Evolutionary conservation across 148 eudicot genomes (phyloP).

Genomic region (Talinum fruticosum): DNA sequence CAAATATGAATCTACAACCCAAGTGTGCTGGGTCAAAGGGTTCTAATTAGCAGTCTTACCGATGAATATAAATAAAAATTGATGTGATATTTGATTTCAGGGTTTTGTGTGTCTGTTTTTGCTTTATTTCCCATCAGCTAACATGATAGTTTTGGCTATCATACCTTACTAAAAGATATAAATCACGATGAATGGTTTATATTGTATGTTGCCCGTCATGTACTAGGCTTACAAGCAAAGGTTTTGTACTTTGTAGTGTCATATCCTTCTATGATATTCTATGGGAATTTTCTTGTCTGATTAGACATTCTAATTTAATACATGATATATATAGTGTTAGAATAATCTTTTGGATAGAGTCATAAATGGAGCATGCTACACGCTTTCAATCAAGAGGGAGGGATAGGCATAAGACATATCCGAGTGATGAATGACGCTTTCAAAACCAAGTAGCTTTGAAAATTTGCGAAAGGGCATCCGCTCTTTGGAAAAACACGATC

Average conservation of each 20-base stretch:
- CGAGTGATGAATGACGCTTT: too few relatives aligned
- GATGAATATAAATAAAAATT: background rate
- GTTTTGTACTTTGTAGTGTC: background rate
- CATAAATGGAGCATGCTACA: too few relatives aligned
- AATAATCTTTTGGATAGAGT: background rate
- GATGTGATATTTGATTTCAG: slow-evolving; percentile 1
- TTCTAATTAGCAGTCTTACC: too few relatives aligned
- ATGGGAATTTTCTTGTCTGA: background rate
- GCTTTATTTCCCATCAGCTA: background rate
- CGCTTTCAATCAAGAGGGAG: too few relatives aligned
- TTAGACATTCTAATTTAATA: too few relatives aligned
- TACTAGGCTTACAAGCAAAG: background rate
- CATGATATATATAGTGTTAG: background rate
- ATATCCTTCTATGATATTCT: background rate
- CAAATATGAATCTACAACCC: too few relatives aligned
- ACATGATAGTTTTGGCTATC: background rate
- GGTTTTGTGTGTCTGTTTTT: background rate
- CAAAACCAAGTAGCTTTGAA: too few relatives aligned
- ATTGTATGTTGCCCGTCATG: background rate
- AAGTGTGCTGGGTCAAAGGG: too few relatives aligned
- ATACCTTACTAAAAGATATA: background rate
- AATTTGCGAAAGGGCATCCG: too few relatives aligned
- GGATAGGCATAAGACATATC: too few relatives aligned
- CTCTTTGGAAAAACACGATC: too few relatives aligned
- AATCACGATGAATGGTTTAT: background rate